Percentiles rank a stretch among this genome's conserved stretches.
Conservation (phyloP, 306 rosid genomes). For the Cicer arietinum region DNA sequence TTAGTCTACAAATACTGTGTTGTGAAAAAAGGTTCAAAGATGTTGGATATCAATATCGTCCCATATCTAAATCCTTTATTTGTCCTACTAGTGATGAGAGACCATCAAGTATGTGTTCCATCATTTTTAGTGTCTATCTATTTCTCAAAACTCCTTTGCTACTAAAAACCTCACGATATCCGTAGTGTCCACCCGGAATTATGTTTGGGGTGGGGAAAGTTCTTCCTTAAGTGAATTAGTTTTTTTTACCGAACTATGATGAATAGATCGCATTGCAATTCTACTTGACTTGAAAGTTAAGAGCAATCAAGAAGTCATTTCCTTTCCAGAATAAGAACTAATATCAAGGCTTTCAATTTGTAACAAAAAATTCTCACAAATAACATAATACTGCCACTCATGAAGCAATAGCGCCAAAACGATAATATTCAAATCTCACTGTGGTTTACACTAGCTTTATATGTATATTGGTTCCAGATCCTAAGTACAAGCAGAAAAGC, state of each 20-base stretch:
- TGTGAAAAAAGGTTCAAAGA: no score
- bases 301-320: background rate
- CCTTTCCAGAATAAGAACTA: background rate
- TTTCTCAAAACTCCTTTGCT: no score
- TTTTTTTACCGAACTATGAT: background rate
- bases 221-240: background rate
- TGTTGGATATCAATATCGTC: no score
- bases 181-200: no score
- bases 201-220: no score
- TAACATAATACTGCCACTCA: constrained; percentile 11
- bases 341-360: background rate
- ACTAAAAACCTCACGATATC: no score
- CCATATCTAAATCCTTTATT: no score
- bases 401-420: constrained; percentile 30
- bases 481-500: constrained; percentile 23
- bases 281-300: constrained; percentile 5
- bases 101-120: no score
- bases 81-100: no score
- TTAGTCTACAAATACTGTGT: no score
- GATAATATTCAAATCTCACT: constrained; percentile 19
- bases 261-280: background rate
- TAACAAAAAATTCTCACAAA: constrained; percentile 10
- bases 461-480: constrained; percentile 36
- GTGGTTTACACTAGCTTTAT: constrained; percentile 30
- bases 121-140: no score